These are phyloP conservation scores for Hibiscus trionum DNA, from an alignment of 345 rosid genomes.

Conservation along the genomic window DNA sequence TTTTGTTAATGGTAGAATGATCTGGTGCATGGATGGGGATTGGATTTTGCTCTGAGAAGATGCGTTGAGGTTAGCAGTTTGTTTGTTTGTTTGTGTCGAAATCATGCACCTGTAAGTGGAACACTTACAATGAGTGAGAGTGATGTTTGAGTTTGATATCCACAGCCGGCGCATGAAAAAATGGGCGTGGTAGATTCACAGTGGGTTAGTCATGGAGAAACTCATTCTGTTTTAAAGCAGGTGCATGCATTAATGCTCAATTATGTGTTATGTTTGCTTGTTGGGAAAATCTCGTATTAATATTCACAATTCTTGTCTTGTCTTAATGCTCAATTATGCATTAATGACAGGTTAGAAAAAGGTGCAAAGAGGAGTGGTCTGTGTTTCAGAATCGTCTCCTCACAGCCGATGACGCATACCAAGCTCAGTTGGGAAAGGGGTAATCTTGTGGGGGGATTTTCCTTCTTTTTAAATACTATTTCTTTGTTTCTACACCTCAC, in stretches of 20 bases:
- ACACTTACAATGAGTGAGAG: too few species aligned
- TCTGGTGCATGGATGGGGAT: conserved; percentile 99
- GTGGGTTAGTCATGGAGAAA: conserved; percentile 84
- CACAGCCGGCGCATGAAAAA: conserved; percentile 92
- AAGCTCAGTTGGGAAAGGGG: conserved; percentile 20
- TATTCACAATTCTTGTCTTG: not conserved
- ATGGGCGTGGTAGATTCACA: conserved; percentile 97
- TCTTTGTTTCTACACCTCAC: not conserved
- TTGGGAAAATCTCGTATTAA: not conserved
- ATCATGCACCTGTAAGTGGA: too few species aligned
- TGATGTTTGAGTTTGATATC: not conserved
- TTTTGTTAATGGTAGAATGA: conserved; percentile 47
- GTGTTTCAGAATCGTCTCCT: conserved; percentile 66
- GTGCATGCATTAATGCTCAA: conserved; percentile 13
- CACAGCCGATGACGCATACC: conserved; percentile 53
- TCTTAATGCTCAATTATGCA: not conserved
- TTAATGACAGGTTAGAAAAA: conserved; percentile 54
- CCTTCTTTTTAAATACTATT: not conserved
- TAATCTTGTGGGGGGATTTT: not conserved
- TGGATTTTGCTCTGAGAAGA: conserved; percentile 90
- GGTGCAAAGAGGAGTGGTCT: conserved; percentile 82
- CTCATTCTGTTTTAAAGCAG: conserved; percentile 80
- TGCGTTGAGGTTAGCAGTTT: conserved; percentile 63
- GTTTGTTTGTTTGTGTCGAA: too few species aligned
- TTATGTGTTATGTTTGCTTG: not conserved